These are phyloP conservation scores for Capsella rubella DNA, from an alignment of 441 rosid species.

Conservation along the genomic window DNA sequence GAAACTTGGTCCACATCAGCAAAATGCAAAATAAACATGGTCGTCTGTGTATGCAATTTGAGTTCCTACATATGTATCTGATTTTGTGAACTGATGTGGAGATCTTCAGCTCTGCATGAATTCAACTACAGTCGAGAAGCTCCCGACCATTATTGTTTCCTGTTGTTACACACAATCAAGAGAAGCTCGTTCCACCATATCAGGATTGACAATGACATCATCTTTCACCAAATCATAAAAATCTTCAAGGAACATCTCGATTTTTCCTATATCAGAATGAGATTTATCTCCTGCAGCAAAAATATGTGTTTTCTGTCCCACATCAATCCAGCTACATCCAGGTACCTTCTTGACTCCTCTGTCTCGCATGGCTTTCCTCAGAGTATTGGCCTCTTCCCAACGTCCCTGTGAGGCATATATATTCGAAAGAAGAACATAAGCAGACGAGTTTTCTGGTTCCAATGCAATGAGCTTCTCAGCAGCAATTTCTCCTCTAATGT, in stretches of 20 bases:
- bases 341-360: slow-evolving; percentile 80
- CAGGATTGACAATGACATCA: slow-evolving; percentile 35
- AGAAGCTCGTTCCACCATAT: slow-evolving; percentile 24
- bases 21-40: slow-evolving; percentile 68
- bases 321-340: slow-evolving; percentile 87
- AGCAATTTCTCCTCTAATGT: slow-evolving; percentile 67
- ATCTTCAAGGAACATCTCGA: slow-evolving; percentile 58
- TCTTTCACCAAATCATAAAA: slow-evolving; percentile 42
- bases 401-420: slow-evolving; percentile 85
- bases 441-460: slow-evolving; percentile 80
- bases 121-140: slow-evolving; percentile 8
- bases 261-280: slow-evolving; percentile 59
- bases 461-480: slow-evolving; percentile 79
- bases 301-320: slow-evolving; percentile 58
- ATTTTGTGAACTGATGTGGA: background rate
- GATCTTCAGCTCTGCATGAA: slow-evolving; percentile 19
- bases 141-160: slow-evolving; percentile 15
- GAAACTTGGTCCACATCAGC: slow-evolving; percentile 83
- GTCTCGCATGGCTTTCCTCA: slow-evolving; percentile 82
- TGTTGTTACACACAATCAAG: slow-evolving; percentile 31
- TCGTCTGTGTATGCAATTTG: background rate
- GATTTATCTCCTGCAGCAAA: slow-evolving; percentile 83
- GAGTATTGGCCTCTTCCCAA: slow-evolving; percentile 73
- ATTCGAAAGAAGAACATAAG: slow-evolving; percentile 84
- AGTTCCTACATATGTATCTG: slow-evolving; percentile 16